phyloP scores from a whole-genome alignment of 202 grass and related monocot genomes.

The Dendrocalamus latiflorus region DNA sequence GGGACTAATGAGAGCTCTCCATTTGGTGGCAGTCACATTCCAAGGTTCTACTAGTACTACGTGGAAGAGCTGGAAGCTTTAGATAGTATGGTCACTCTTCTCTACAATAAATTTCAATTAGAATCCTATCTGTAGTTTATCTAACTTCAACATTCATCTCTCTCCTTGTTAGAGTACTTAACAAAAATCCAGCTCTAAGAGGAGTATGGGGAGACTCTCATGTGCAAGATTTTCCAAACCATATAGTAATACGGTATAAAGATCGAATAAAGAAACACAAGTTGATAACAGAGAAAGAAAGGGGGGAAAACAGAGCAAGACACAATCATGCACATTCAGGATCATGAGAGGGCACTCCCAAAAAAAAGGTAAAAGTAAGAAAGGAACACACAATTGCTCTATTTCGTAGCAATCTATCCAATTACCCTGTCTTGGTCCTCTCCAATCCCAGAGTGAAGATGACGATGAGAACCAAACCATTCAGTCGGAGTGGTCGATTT shows the following conservation, averaged over 20 bases:
- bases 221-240: neutral
- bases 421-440: slow-evolving; percentile 6
- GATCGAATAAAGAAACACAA: neutral
- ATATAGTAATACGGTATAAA: neutral
- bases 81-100: neutral
- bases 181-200: neutral
- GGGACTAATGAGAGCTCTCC: neutral
- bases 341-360: neutral
- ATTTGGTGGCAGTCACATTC: slow-evolving; percentile 16
- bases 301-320: neutral
- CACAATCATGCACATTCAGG: neutral
- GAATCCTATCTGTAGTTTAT: neutral
- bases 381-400: neutral
- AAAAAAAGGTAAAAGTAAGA: neutral
- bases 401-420: slow-evolving; percentile 11
- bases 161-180: neutral
- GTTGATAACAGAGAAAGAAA: neutral
- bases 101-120: neutral
- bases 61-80: neutral
- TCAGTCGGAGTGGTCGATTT: slow-evolving; percentile 6
- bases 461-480: neutral
- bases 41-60: neutral
- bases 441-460: neutral
- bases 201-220: neutral
- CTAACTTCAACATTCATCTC: neutral